These are phyloP conservation scores for Boletus smithii DNA, from an alignment of 1,284 basidiomycete species.

Conservation along the genomic window DNA sequence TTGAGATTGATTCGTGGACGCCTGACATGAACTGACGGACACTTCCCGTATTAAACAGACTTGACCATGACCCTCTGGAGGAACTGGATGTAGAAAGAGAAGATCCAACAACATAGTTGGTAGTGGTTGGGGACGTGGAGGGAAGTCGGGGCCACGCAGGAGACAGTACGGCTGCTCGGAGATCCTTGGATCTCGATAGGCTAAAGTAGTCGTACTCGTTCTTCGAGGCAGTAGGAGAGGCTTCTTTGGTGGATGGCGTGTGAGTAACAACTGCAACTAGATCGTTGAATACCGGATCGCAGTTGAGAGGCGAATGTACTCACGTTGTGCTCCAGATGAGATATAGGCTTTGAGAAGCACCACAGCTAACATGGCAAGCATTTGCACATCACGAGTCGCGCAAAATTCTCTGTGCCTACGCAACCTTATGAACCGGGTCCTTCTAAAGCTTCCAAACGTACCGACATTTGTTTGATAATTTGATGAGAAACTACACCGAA, in stretches of 20 bases:
- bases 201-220: constrained; percentile 48
- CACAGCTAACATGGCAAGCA: constrained; percentile 75
- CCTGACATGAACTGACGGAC: constrained; percentile 64
- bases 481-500: constrained; percentile 32
- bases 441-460: constrained; percentile 10
- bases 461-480: constrained; percentile 47
- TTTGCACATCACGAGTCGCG: constrained; percentile 70
- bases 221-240: constrained; percentile 19
- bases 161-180: constrained; percentile 28
- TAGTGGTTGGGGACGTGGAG: constrained; percentile 35
- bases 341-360: constrained; percentile 53
- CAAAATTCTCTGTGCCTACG: constrained; percentile 64
- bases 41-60: constrained; percentile 59
- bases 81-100: constrained; percentile 46
- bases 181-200: constrained; percentile 37
- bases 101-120: constrained; percentile 33
- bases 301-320: constrained; percentile 2
- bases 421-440: constrained; percentile 10
- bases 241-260: constrained; percentile 21
- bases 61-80: constrained; percentile 74
- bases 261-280: constrained; percentile 1
- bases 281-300: neutral
- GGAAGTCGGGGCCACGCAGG: constrained; percentile 36
- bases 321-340: constrained; percentile 28
- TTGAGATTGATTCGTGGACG: constrained; percentile 47